Evolutionary conservation across 129 eudicot genomes (phyloP).

Genomic region (Chrysanthemum makinoi): DNA sequence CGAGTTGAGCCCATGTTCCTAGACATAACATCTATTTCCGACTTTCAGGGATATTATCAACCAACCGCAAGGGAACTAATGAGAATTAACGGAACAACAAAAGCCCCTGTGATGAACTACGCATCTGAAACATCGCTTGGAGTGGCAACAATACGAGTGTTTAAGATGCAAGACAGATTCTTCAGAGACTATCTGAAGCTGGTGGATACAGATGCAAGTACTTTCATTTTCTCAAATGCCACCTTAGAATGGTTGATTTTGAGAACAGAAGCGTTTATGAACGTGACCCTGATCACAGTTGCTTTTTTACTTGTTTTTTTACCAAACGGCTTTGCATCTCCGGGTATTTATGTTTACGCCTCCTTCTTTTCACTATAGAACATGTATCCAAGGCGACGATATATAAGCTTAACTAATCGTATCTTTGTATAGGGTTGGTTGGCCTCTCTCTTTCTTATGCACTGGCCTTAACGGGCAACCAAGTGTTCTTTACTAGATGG

Average conservation of each 20-base stretch:
- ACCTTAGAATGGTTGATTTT: conserved; percentile 72
- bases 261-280: conserved; percentile 68
- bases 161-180: conserved; percentile 62
- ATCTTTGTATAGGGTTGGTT: conserved; percentile 54
- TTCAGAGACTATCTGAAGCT: conserved; percentile 50
- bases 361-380: background rate
- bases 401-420: background rate
- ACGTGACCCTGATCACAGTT: conserved; percentile 60
- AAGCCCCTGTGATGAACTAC: conserved; percentile 82
- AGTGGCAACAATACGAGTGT: conserved; percentile 78
- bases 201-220: conserved; percentile 74
- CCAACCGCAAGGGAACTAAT: conserved; percentile 74
- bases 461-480: conserved; percentile 48
- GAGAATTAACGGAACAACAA: conserved; percentile 84
- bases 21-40: background rate
- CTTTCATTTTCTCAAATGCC: conserved; percentile 66
- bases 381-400: background rate
- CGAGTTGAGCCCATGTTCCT: background rate
- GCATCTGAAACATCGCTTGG: conserved; percentile 83
- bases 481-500: conserved; percentile 72
- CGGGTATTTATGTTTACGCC: conserved; percentile 39
- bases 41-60: conserved; percentile 61
- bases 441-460: conserved; percentile 92
- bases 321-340: conserved; percentile 51
- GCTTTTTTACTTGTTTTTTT: conserved; percentile 52